Evolutionary conservation across 169 alveolate genomes (phyloP).

Genomic region (Babesia sp.): DNA sequence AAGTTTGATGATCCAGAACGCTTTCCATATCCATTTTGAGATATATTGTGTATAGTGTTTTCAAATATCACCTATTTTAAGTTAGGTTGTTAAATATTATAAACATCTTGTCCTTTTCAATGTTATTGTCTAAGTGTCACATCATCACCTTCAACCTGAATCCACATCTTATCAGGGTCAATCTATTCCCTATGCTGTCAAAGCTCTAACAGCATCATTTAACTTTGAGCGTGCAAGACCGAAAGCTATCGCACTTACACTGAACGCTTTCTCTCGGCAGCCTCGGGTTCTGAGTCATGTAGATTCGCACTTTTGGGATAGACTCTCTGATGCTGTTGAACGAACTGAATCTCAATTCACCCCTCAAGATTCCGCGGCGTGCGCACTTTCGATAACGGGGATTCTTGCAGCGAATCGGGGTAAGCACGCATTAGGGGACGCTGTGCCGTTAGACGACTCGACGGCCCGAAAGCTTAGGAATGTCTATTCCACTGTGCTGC

Average conservation of each 20-base stretch:
- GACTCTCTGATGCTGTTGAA: neutral
- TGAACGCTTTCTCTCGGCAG: slow-evolving; percentile 33
- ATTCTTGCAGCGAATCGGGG: slow-evolving; percentile 11
- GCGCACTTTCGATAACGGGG: slow-evolving; percentile 14
- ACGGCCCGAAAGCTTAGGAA: neutral
- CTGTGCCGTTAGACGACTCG: neutral
- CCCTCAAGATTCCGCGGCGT: slow-evolving; percentile 16
- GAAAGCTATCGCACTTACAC: slow-evolving; percentile 41
- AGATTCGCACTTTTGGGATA: neutral
- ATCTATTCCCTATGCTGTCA: neutral
- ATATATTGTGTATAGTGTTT: neutral
- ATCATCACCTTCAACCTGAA: too few species aligned
- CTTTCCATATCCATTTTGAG: neutral
- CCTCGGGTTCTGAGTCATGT: slow-evolving; percentile 13
- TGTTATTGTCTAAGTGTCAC: too few species aligned
- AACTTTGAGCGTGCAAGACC: slow-evolving; percentile 36
- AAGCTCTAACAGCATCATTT: slow-evolving; percentile 4
- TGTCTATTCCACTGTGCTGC: neutral
- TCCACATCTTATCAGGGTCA: neutral
- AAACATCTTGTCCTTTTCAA: too few species aligned
- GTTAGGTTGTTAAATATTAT: too few species aligned
- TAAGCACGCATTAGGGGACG: too few species aligned
- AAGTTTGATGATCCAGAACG: slow-evolving; percentile 1
- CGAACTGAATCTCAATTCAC: neutral
- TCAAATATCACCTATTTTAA: too few species aligned